Percentiles rank a stretch among this genome's conserved stretches.
Conservation (phyloP, 1,139 yeast species). For the Magnusiomyces suaveolens region DNA sequence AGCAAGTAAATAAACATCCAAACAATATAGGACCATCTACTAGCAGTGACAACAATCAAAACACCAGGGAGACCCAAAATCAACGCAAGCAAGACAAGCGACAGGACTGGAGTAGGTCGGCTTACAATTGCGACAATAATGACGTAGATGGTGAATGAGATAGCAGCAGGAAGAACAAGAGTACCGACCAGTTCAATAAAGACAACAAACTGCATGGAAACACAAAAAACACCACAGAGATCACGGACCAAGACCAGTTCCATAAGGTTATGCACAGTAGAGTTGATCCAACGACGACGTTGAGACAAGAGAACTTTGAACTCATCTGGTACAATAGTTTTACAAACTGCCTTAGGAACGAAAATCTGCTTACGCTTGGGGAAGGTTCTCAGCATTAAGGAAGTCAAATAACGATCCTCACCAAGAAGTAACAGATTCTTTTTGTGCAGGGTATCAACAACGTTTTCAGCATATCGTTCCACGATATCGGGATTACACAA, state of each 20-base stretch:
- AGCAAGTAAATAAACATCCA: constrained; percentile 76
- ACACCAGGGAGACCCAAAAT: constrained; percentile 87
- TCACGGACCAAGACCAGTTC: constrained; percentile 83
- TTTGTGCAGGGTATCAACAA: constrained; percentile 75
- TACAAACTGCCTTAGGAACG: constrained; percentile 91
- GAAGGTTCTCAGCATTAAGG: constrained; percentile 84
- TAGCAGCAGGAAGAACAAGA: constrained; percentile 85
- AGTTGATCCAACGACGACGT: constrained; percentile 97
- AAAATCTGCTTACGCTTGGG: constrained; percentile 91
- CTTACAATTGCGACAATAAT: constrained; percentile 67
- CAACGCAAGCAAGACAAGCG: constrained; percentile 67
- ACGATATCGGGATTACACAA: constrained; percentile 94
- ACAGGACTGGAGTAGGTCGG: constrained; percentile 73
- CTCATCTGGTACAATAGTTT: constrained; percentile 80
- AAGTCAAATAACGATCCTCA: constrained; percentile 83
- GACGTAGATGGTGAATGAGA: constrained; percentile 76
- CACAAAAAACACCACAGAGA: constrained; percentile 93
- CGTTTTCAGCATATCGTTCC: constrained; percentile 86
- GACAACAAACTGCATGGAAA: constrained; percentile 93
- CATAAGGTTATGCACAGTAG: constrained; percentile 91
- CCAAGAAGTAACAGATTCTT: constrained; percentile 84
- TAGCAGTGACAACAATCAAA: constrained; percentile 78
- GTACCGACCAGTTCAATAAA: constrained; percentile 84
- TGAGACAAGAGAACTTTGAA: constrained; percentile 80
- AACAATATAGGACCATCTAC: constrained; percentile 60